Percentiles rank a stretch among this genome's conserved stretches.
These are phyloP conservation scores for Penicillium desertorum DNA, from an alignment of 495 filamentous ascomycete genomes.

Conservation along the genomic window DNA sequence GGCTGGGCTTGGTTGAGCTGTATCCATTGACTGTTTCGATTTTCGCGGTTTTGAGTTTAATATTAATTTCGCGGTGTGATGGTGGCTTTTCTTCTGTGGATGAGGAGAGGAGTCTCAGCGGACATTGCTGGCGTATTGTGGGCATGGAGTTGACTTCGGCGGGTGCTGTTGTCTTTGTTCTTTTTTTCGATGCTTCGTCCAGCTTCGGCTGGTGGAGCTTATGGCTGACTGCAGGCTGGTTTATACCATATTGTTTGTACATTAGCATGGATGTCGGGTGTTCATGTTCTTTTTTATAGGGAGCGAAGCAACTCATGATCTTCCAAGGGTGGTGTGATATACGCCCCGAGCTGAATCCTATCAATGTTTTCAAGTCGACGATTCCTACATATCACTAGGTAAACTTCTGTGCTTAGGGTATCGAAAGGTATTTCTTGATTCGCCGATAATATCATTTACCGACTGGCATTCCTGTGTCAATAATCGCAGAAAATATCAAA, in stretches of 20 bases:
- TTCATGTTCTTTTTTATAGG: slow-evolving; percentile 16
- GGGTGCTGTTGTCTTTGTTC: slow-evolving; percentile 11
- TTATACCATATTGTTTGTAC: slow-evolving; percentile 29
- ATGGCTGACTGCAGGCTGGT: not conserved
- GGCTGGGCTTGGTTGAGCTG: slow-evolving; percentile 57
- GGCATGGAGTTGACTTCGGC: slow-evolving; percentile 18
- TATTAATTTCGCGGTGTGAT: slow-evolving; percentile 8
- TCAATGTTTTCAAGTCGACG: not conserved
- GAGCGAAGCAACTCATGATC: slow-evolving; percentile 9
- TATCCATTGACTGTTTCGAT: slow-evolving; percentile 8
- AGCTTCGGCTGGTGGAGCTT: slow-evolving; percentile 6
- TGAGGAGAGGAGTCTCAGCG: not conserved
- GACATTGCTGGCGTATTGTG: slow-evolving; percentile 16
- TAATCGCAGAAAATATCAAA: slow-evolving; percentile 12
- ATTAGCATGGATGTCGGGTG: slow-evolving; percentile 27
- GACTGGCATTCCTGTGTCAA: not conserved
- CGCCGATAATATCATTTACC: not conserved
- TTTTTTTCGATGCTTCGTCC: not conserved
- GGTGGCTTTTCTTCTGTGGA: not conserved
- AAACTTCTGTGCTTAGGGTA: not conserved
- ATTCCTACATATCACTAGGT: not conserved
- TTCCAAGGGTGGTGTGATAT: not conserved
- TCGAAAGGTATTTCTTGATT: not conserved
- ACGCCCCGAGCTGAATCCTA: not conserved
- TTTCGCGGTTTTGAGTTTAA: slow-evolving; percentile 6